phyloP scores from a whole-genome alignment of 106 monocot genomes.

The Dioscorea zingiberensis region DNA sequence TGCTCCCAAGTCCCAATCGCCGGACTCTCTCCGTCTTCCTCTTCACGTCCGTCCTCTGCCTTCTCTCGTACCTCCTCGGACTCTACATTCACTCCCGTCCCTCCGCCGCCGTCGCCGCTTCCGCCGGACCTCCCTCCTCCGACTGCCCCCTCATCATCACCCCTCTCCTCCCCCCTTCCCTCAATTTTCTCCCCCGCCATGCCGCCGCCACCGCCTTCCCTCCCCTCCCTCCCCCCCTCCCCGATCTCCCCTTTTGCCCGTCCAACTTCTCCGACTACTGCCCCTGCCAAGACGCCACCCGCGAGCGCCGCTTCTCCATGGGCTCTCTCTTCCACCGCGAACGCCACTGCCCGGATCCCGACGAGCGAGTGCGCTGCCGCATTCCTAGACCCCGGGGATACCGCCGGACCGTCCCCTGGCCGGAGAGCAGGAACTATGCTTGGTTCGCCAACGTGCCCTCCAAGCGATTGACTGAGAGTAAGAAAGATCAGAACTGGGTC shows the following conservation, averaged over 20 bases:
- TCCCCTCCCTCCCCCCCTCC: constrained; percentile 9
- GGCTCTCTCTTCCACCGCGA: constrained; percentile 35
- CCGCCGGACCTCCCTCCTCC: constrained; percentile 1
- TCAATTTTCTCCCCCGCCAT: constrained; percentile 32
- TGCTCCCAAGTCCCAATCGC: constrained; percentile 16
- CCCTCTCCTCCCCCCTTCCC: background rate
- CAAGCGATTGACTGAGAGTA: constrained; percentile 38
- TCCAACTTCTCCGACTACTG: constrained; percentile 69
- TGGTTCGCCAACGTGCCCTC: constrained; percentile 82
- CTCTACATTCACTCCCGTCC: constrained; percentile 23
- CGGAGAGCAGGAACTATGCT: constrained; percentile 43
- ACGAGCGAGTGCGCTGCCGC: constrained; percentile 29
- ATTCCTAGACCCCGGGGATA: constrained; percentile 54
- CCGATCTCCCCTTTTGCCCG: constrained; percentile 41
- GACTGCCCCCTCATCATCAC: background rate
- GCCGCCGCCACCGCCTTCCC: constrained; percentile 7
- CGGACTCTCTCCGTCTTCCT: constrained; percentile 19
- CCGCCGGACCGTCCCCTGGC: constrained; percentile 46
- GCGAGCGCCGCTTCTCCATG: constrained; percentile 39
- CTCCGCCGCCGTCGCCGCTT: background rate
- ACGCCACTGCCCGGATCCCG: constrained; percentile 65
- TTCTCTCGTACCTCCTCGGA: constrained; percentile 35
- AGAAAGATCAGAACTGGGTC: constrained; percentile 80
- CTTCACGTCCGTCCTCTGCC: constrained; percentile 19
- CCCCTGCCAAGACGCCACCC: constrained; percentile 73